Conservation (phyloP, 73 alveolate genomes). For the Tetrahymena thermophila region DNA sequence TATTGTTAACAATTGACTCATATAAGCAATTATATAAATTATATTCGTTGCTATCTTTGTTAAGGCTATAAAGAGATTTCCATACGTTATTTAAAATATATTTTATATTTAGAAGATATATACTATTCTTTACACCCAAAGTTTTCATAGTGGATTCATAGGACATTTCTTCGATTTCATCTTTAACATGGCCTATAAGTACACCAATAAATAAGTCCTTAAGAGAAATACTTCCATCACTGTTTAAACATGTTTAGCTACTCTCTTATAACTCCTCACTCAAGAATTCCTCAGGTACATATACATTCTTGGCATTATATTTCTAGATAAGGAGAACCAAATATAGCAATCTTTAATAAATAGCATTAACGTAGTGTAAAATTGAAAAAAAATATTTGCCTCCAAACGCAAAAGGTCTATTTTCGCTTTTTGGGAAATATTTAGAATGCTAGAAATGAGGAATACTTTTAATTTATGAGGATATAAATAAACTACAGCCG, state of each 20-base stretch:
- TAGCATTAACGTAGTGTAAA: neutral
- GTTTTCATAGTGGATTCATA: neutral
- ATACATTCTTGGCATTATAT: neutral
- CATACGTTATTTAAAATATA: neutral
- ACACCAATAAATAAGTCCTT: neutral
- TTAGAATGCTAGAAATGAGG: neutral
- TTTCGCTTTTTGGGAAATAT: neutral
- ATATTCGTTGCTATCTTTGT: neutral
- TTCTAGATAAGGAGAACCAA: neutral
- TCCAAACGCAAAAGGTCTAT: neutral
- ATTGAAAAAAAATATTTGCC: neutral
- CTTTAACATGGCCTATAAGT: neutral
- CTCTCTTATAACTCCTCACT: neutral
- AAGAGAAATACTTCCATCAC: neutral
- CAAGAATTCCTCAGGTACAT: neutral
- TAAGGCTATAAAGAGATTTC: neutral
- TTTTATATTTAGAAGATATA: neutral
- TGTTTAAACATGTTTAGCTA: neutral
- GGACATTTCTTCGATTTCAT: neutral
- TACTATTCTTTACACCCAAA: neutral
- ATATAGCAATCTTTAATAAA: neutral
- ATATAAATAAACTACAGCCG: neutral
- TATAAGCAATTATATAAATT: neutral
- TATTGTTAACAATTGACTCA: neutral
- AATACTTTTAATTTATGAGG: neutral